phyloP scores from a whole-genome alignment of 805 yeast species.

The Phaffomyces thermotolerans region DNA sequence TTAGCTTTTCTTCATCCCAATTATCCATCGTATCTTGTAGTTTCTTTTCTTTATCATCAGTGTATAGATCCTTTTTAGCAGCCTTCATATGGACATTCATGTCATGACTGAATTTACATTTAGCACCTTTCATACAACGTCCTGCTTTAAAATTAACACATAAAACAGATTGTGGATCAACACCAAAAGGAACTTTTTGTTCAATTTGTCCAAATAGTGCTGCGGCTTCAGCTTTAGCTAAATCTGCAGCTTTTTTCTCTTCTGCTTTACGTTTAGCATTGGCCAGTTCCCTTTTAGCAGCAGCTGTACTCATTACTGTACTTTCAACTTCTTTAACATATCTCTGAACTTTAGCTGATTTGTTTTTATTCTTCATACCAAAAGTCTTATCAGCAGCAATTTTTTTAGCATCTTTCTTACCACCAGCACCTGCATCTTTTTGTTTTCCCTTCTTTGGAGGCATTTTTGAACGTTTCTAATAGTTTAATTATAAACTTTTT shows the following conservation, averaged over 20 bases:
- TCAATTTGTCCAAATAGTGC: conserved; percentile 63
- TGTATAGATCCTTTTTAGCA: conserved; percentile 84
- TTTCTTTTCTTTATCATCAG: conserved; percentile 69
- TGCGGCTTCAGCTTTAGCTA: conserved; percentile 81
- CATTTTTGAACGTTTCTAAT: conserved; percentile 32
- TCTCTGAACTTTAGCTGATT: conserved; percentile 83
- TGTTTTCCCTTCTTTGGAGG: conserved; percentile 70
- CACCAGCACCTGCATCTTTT: conserved; percentile 38
- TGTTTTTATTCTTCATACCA: conserved; percentile 93
- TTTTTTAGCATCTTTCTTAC: conserved; percentile 48
- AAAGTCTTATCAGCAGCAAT: conserved; percentile 86
- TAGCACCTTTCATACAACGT: conserved; percentile 68
- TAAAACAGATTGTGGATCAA: conserved; percentile 89
- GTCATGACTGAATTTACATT: conserved; percentile 93
- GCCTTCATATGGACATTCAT: conserved; percentile 78
- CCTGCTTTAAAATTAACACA: conserved; percentile 89
- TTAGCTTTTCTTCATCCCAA: conserved; percentile 95
- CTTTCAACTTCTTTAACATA: conserved; percentile 60
- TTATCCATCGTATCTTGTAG: conserved; percentile 85
- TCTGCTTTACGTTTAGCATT: conserved; percentile 59
- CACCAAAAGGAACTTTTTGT: conserved; percentile 93
- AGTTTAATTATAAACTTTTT: neutral
- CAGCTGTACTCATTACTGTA: conserved; percentile 45
- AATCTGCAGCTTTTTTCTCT: conserved; percentile 87
- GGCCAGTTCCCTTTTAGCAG: conserved; percentile 67